Evolutionary conservation across 306 rosid species (phyloP).

Genomic region (Quercus rubra): DNA sequence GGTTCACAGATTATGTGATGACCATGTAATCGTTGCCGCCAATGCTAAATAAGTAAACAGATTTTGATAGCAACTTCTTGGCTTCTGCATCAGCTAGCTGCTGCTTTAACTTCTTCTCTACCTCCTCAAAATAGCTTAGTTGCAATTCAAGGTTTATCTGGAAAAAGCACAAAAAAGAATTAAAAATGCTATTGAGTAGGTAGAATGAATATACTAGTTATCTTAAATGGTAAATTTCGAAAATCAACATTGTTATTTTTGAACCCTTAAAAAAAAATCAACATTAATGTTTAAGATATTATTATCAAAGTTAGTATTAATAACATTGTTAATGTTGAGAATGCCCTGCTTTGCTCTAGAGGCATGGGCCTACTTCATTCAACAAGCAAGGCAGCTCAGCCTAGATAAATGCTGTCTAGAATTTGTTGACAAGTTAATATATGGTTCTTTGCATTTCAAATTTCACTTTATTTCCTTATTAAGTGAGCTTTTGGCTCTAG

Average conservation of each 20-base stretch:
- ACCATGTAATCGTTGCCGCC: background rate
- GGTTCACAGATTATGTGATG: background rate
- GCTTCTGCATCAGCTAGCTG: background rate
- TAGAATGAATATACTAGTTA: too few species aligned
- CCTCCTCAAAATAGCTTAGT: background rate
- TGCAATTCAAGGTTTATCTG: background rate
- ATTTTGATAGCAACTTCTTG: background rate
- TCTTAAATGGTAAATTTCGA: too few species aligned
- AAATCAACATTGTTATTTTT: too few species aligned
- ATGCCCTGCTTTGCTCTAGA: too few species aligned
- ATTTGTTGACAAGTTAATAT: too few species aligned
- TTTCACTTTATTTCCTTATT: too few species aligned
- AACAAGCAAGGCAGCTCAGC: too few species aligned
- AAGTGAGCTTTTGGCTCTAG: too few species aligned
- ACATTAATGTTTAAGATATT: background rate
- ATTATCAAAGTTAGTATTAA: background rate
- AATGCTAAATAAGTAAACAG: background rate
- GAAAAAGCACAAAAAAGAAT: background rate
- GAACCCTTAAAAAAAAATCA: background rate
- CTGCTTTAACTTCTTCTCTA: background rate
- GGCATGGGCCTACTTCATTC: too few species aligned
- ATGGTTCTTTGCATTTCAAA: too few species aligned
- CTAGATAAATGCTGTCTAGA: too few species aligned
- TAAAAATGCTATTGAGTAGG: too few species aligned
- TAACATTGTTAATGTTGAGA: background rate